A percentile compares a stretch with the other conserved stretches of the same genome.
Evolutionary conservation across 257 asterid species (phyloP).

Genomic region (Mitragyna speciosa): DNA sequence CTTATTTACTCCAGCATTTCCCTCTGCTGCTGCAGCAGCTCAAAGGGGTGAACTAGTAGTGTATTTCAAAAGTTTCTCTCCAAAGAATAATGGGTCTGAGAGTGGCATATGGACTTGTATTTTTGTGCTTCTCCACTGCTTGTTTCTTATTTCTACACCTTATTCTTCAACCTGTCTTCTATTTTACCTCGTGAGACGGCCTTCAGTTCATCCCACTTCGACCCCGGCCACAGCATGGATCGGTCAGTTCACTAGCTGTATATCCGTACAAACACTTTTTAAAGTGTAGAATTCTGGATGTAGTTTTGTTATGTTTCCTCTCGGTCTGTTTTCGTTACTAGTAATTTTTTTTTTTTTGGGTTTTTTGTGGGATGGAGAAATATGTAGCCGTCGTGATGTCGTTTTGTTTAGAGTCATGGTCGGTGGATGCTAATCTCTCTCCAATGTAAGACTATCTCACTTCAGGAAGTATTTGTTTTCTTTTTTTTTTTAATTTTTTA

Average conservation of each 20-base stretch:
- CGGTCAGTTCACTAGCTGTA: background rate
- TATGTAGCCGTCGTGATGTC: background rate
- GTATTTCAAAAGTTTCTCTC: background rate
- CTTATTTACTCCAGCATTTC: no score
- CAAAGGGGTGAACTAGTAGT: no score
- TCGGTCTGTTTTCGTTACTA: background rate
- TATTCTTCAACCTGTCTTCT: constrained; percentile 57
- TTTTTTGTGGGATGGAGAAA: background rate
- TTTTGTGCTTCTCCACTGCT: constrained; percentile 44
- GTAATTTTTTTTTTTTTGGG: background rate
- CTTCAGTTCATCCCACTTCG: background rate
- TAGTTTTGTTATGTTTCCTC: background rate
- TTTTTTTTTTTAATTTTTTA: background rate
- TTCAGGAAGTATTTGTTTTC: background rate
- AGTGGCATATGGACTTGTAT: constrained; percentile 46
- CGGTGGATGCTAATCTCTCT: background rate
- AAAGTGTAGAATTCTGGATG: background rate
- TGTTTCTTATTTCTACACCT: constrained; percentile 53
- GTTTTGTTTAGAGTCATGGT: background rate
- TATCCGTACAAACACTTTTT: no score
- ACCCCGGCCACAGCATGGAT: background rate
- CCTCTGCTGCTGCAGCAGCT: no score
- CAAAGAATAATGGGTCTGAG: constrained; percentile 32
- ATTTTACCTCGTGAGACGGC: constrained; percentile 37
- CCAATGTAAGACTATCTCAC: background rate